phyloP scores from a whole-genome alignment of 495 filamentous ascomycete species.

The Talaromyces trachyspermus region DNA sequence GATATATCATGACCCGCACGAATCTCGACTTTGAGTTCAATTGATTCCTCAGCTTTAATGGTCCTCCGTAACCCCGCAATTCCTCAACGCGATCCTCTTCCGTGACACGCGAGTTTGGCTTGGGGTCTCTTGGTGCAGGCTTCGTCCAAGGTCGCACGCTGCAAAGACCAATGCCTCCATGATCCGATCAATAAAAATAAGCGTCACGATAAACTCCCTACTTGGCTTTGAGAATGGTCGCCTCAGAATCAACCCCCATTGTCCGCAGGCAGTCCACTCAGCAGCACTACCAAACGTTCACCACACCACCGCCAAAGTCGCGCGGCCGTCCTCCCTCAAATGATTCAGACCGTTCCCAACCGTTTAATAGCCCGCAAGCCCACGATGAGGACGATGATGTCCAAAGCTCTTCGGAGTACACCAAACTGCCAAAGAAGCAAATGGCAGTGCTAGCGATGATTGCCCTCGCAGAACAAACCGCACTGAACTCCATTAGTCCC shows the following conservation, averaged over 20 bases:
- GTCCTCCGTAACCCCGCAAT: too few relatives aligned
- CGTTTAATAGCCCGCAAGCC: constrained; percentile 22
- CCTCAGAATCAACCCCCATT: constrained; percentile 37
- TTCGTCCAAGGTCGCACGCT: too few relatives aligned
- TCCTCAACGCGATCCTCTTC: not conserved
- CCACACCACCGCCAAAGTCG: constrained; percentile 79
- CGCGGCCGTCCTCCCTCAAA: constrained; percentile 53
- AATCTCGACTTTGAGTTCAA: too few relatives aligned
- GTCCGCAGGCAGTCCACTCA: constrained; percentile 58
- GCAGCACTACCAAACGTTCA: constrained; percentile 90
- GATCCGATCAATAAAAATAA: not conserved
- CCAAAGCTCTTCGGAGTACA: constrained; percentile 39
- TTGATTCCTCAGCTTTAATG: not conserved
- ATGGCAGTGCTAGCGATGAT: constrained; percentile 80
- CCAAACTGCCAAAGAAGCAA: constrained; percentile 68
- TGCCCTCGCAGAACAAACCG: constrained; percentile 88
- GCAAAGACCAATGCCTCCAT: not conserved
- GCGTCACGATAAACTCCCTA: too few relatives aligned
- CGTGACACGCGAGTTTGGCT: constrained; percentile 3
- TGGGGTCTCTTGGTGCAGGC: too few relatives aligned
- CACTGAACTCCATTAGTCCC: constrained; percentile 91
- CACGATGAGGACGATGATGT: constrained; percentile 16
- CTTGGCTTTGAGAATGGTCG: constrained; percentile 1
- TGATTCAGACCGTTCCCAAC: constrained; percentile 35
- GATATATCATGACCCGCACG: too few relatives aligned